Evolutionary conservation across 352 stramenopile genomes (phyloP), one percentile per base, ranked within the genome.

Genomic region (Aphanomyces stellatus): DNA sequence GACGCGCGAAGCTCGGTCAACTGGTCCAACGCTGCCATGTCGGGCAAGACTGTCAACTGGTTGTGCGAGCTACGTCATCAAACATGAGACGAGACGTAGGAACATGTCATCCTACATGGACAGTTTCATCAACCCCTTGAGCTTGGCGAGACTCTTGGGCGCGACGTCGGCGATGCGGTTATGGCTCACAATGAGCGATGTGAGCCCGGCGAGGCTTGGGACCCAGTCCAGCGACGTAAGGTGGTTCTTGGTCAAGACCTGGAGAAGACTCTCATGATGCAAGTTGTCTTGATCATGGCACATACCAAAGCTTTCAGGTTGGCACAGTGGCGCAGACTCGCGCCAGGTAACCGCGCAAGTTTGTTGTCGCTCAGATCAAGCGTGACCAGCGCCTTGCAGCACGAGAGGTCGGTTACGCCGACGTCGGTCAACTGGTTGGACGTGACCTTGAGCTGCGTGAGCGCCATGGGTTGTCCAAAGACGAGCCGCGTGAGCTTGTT

Each of bases 291-390:
- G 49, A 8, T 17, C 25, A 19, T 56, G 34, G 2, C 17, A 2
- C 24, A 28, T 64, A 57, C 81, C 2, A 92, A 76, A 53, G 81
- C 86, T 69, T 93, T 93, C 46, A 94, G 76, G 31, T 77, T 74
- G 40, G 77, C 75, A 64, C 90, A 61, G 30, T 89, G 78, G 37
- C 82, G 80, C 67, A 94, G 63, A 60, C 82, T 82, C 33, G 91
- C 82, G 30, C 79, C 72, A 8, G 81, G 76, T 31, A 94, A 84
- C 17, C 86, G 84, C 57, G 82, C 77, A 67, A 95, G 76, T 60
- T 91, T 91, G 71, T 95, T 95, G 76, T 76, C 76, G 72, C 84
- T 95, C 61, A 95, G 68, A 51, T 93, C 83, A 37, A 95, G 65
- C 65, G 91, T 93, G 19, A 67, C 37, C 17, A 67, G 85, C 88